Evolutionary conservation across 2,329 filamentous ascomycete species (phyloP), one percentile per base, ranked within the genome.

Genomic region (Alternaria hordeiaustralica): DNA sequence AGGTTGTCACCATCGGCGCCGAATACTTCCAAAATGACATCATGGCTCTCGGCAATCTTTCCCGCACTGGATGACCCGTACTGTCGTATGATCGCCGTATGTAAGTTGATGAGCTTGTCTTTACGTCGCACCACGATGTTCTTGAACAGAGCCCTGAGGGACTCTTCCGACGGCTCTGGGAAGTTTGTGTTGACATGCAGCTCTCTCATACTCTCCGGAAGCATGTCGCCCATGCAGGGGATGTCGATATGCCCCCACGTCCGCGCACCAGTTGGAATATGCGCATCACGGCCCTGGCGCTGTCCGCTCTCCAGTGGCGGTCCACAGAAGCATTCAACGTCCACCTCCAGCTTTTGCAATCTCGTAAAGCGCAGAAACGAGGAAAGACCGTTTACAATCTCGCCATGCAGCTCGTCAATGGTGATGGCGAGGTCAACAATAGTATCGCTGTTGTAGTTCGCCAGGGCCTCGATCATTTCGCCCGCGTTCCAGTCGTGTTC

Each of bases 251-350:
- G 60, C 3, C 64, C 57, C 77, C 77, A 79, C 2, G 70, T 62
- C 18, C 2, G 58, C 4, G 68, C 70, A 3, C 72, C 74, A 4
- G 64, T 49, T 1, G 76, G 76, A 1, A 71, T 18, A 9, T 54
- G 55, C 9, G 66, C 47, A 15, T 73, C 55, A 12, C 63, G 36
- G 13, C 77, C 77, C 4, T 64, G 68, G 8, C 68, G 67, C 45
- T 79, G 77, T 2, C 76, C 77, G 45, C 75, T 77, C 60, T 78
- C 76, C 3, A 79, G 43, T 4, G 77, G 77, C 8, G 77, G 77
- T 0, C 77, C 77, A 18, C 75, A 76, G 56, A 79, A 79, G 9
- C 75, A 63, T 20, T 58, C 53, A 1, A 79, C 68, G 25, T 78
- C 77, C 4, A 76, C 71, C 63, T 79, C 77, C 4, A 79, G 55